A percentile compares a stretch with the other conserved stretches of the same genome.
Conservation (phyloP, 257 asterid species). For the Nicotiana undulata region DNA sequence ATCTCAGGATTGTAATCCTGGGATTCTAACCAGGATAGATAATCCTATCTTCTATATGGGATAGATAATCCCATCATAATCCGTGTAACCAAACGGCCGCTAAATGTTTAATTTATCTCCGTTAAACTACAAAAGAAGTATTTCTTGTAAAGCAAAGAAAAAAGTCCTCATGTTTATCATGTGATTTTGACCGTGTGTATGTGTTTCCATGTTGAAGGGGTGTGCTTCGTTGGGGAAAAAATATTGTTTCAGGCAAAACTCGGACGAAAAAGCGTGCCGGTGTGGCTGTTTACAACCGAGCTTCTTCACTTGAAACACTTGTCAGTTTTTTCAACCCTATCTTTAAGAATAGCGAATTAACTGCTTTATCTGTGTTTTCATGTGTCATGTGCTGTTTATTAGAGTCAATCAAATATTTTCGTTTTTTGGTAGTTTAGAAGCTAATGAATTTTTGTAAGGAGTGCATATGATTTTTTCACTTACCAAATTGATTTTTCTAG, state of each 20-base stretch:
- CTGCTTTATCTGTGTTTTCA: neutral
- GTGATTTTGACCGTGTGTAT: neutral
- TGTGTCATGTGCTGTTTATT: neutral
- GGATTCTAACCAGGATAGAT: no score
- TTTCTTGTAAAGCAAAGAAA: neutral
- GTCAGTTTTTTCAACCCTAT: slow-evolving; percentile 36
- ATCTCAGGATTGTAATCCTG: no score
- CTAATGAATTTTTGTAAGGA: neutral
- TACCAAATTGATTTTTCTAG: neutral
- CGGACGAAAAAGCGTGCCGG: slow-evolving; percentile 93
- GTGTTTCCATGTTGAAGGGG: slow-evolving; percentile 36
- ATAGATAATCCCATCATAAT: no score
- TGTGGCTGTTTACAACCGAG: slow-evolving; percentile 88
- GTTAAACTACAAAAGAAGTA: neutral
- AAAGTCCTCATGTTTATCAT: neutral
- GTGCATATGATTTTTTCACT: neutral
- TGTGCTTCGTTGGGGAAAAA: slow-evolving; percentile 96
- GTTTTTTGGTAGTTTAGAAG: neutral
- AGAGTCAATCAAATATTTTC: neutral
- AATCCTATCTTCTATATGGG: no score
- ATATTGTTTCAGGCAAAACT: slow-evolving; percentile 79
- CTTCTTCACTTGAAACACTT: slow-evolving; percentile 91
- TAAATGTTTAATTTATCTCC: neutral
- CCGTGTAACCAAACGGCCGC: no score
- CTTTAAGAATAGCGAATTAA: neutral